These are phyloP conservation scores for Calonectria leucothoes DNA, from an alignment of 2,329 filamentous ascomycete genomes.

Conservation along the genomic window DNA sequence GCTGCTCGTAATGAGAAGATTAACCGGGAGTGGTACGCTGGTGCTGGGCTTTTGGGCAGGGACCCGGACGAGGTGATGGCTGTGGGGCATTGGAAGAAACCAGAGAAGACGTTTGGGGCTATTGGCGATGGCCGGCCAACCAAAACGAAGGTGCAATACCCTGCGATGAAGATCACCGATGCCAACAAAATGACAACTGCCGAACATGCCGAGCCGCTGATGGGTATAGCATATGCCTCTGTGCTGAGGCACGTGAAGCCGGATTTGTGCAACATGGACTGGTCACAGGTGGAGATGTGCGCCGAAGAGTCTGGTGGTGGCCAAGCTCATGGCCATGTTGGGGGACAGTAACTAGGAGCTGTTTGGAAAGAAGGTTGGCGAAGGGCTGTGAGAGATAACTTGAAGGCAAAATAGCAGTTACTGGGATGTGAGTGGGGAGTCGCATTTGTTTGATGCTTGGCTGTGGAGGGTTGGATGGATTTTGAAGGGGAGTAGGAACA, in stretches of 20 bases:
- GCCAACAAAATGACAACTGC: constrained; percentile 50
- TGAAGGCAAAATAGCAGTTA: constrained; percentile 25
- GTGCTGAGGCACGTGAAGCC: constrained; percentile 40
- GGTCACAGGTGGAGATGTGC: neutral
- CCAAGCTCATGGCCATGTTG: neutral
- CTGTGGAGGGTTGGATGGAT: constrained; percentile 38
- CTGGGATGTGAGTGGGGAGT: constrained; percentile 25
- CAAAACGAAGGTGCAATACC: constrained; percentile 39
- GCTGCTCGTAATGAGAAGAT: constrained; percentile 43
- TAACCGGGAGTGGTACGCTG: constrained; percentile 53
- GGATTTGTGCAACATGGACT: constrained; percentile 22
- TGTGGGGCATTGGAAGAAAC: constrained; percentile 45
- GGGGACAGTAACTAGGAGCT: constrained; percentile 7
- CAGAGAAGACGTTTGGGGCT: constrained; percentile 48
- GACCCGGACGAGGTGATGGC: constrained; percentile 43
- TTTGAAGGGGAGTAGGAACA: constrained; percentile 26
- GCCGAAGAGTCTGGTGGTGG: neutral
- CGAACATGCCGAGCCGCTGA: constrained; percentile 55
- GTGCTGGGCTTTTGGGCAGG: constrained; percentile 50
- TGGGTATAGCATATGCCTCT: constrained; percentile 54
- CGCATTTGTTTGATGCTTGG: constrained; percentile 31
- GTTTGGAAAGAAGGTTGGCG: constrained; percentile 32
- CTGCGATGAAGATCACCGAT: constrained; percentile 49
- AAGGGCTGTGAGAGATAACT: constrained; percentile 7
- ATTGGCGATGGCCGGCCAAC: constrained; percentile 51